phyloP scores from a whole-genome alignment of 306 rosid genomes.

The Rosa rugosa region DNA sequence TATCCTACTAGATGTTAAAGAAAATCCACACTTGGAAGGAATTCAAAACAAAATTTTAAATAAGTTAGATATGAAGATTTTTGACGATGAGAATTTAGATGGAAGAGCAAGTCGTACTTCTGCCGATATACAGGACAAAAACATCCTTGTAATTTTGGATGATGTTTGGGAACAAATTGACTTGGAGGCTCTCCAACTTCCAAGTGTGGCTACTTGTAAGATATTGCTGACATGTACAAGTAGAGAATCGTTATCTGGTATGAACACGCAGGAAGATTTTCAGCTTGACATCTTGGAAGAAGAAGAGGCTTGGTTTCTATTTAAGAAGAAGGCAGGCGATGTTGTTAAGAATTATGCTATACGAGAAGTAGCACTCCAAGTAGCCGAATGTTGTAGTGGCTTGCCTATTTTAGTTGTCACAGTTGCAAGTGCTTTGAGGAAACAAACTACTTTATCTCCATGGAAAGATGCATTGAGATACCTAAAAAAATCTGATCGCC shows the following conservation, averaged over 20 bases:
- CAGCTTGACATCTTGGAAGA: background rate
- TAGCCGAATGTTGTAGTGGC: constrained; percentile 33
- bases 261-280: constrained; percentile 22
- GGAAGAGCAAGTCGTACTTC: background rate
- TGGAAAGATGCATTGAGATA: background rate
- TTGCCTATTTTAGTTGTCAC: constrained; percentile 39
- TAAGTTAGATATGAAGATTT: constrained; percentile 18
- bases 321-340: constrained; percentile 7
- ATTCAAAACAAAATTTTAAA: constrained; percentile 24
- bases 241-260: constrained; percentile 14
- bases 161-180: constrained; percentile 29
- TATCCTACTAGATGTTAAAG: background rate
- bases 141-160: background rate
- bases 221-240: constrained; percentile 33
- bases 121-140: background rate
- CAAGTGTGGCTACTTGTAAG: constrained; percentile 18
- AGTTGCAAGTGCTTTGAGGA: constrained; percentile 22
- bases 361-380: constrained; percentile 9
- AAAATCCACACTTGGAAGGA: constrained; percentile 10
- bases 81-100: too few species aligned
- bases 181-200: constrained; percentile 30
- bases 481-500: constrained; percentile 5
- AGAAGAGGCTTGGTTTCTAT: constrained; percentile 30
- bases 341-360: background rate
- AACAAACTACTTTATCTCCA: background rate